Base-by-base conservation (phyloP, 1,284 basidiomycete species). In the Xerocomus nothofagi region DNA sequence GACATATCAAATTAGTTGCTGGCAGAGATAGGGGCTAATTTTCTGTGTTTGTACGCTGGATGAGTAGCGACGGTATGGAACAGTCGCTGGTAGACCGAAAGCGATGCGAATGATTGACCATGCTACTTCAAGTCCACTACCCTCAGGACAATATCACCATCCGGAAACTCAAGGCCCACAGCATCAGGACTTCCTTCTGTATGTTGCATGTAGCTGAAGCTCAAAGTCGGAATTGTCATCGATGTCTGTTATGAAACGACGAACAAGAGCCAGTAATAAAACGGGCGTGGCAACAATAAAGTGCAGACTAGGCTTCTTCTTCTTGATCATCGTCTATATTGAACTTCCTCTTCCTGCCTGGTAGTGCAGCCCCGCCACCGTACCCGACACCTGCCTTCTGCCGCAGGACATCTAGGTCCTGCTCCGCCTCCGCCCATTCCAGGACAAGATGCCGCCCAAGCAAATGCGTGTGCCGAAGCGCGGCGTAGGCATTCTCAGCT, bases 371-470 rank as follows among this genome's bases (percentile, higher is more conserved):
- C 3, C 86, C 86, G 37, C 73, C 81, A 6, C 86, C 84, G 60
- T 76, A 86, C 18, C 86, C 87, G 53, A 86, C 82, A 3, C 85
- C 86, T 0, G 86, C 88, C 71, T 92, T 93, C 69, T 82, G 81
- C 54, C 93, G 75, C 34, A 96, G 67, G 51, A 70, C 77, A 36
- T 91, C 88, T 40, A 94, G 62, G 63, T 93, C 84, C 57, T 81
- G 77, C 50, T 81, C 82, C 3, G 79, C 86, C 56, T 93, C 91
- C 59, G 94, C 92, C 93, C 94, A 98, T 66, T 97, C 85, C 34
- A 98, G 73, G 1, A 99, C 92, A 27, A 99, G 72, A 78, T 99
- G 96, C 26, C 97, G 74, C 4, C 96, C 96, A 8, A 99, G 83
- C 61, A 99, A 84, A 76, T 99, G 97, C 0, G 94, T 98, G 71